Base-by-base conservation (phyloP, 1,139 yeast species). In the Candida mesenterica region DNA sequence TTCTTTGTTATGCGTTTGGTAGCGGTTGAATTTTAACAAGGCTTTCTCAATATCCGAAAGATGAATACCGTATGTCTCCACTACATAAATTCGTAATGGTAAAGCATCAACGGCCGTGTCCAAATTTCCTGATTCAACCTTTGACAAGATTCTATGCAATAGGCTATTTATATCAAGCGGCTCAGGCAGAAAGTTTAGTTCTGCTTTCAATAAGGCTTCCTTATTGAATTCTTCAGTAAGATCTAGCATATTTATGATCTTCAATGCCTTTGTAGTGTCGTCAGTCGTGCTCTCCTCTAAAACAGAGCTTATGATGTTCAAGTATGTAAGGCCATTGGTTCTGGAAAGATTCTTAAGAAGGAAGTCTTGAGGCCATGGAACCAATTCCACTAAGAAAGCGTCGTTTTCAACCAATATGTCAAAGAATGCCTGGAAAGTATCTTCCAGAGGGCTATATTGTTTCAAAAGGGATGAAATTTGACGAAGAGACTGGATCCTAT, bases 31-130 rank as follows among this genome's bases (percentile, higher is more conserved):
- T 38, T 57, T 59, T 30, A 52, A 50, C 29, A 65, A 50, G 2
- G 65, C 56, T 7, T 37, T 38, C 3, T 60, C 58, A 8, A 62
- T 47, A 36, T 65, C 53, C 31, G 54, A 46, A n/a, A 45, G 44
- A 41, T 60, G 47, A 42, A 68, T 56, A 1, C 79, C 80, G 32
- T 59, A 56, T 4, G 56, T 43, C 39, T 68, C 68, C 16, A 75
- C 41, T 2, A 65, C 28, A 31, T 53, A 51, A 24, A 61, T 42
- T 24, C 72, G 43, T 33, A 49, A 31, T 7, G 37, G 42, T 15
- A 62, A 42, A 2, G 67, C 53, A 27, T 53, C 59, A 0, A 62
- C 41, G 28, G 50, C 58, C 0, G 62, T 41, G 27, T 51, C 75
- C 4, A 68, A 38, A 3, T 49, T 40, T 24, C 48, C 38, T 3